Evolutionary conservation across 2,329 filamentous ascomycete genomes (phyloP).

Genomic region (Sporothrix brunneoviolacea): DNA sequence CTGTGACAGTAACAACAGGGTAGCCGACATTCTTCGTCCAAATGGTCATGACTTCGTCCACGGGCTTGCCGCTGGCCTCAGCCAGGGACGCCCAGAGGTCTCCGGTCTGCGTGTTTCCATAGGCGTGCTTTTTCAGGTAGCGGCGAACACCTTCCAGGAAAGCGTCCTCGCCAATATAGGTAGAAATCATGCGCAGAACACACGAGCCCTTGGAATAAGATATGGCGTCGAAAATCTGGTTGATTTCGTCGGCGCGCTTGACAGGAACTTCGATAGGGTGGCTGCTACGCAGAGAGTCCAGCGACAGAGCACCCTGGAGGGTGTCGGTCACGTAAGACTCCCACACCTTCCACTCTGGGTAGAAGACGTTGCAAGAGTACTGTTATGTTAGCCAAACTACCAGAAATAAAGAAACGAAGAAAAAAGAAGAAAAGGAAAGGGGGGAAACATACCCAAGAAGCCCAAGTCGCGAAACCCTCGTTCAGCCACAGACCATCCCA

Average conservation of each 20-base stretch:
- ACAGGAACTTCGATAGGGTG: slow-evolving; percentile 96
- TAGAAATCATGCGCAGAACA: slow-evolving; percentile 94
- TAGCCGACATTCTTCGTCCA: slow-evolving; percentile 97
- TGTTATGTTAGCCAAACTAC: slow-evolving; percentile 13
- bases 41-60: slow-evolving; percentile 84
- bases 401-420: no score
- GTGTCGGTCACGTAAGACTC: slow-evolving; percentile 91
- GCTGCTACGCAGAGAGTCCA: slow-evolving; percentile 88
- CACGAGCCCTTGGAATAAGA: slow-evolving; percentile 97
- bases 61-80: slow-evolving; percentile 83
- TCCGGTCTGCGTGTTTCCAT: slow-evolving; percentile 84
- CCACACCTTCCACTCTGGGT: slow-evolving; percentile 98
- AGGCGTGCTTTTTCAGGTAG: slow-evolving; percentile 95
- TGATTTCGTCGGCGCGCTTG: slow-evolving; percentile 91
- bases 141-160: slow-evolving; percentile 88
- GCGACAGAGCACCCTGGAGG: slow-evolving; percentile 75
- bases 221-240: slow-evolving; percentile 97
- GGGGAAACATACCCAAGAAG: slow-evolving; percentile 43
- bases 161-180: slow-evolving; percentile 82
- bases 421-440: background rate
- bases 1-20: slow-evolving; percentile 81
- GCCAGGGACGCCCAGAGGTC: slow-evolving; percentile 86
- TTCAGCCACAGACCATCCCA: slow-evolving; percentile 91
- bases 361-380: slow-evolving; percentile 92
- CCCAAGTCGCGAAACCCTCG: slow-evolving; percentile 87